Conservation (phyloP, 345 rosid species). For the Populus euphratica region DNA sequence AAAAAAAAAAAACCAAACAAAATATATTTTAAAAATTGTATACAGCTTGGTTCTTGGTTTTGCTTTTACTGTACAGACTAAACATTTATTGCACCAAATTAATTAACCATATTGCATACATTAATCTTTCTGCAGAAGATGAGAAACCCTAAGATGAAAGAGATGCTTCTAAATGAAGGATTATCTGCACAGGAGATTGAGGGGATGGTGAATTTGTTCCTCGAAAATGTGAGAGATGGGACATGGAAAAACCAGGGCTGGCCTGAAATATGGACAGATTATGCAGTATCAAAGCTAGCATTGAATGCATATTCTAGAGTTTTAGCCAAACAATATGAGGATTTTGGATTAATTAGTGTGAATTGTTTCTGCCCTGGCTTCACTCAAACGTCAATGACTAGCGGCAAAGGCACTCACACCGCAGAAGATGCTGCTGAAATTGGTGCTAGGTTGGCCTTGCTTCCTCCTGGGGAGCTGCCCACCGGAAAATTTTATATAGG, state of each 20-base stretch:
- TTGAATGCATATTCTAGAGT: constrained; percentile 68
- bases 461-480: constrained; percentile 43
- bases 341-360: constrained; percentile 37
- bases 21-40: too few species aligned
- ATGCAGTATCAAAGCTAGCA: constrained; percentile 82
- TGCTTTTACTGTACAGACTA: too few species aligned
- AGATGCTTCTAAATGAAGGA: constrained; percentile 39
- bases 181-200: constrained; percentile 49
- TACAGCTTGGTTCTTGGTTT: too few species aligned
- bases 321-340: constrained; percentile 40
- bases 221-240: constrained; percentile 48
- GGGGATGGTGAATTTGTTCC: constrained; percentile 39
- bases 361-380: constrained; percentile 86
- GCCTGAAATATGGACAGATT: constrained; percentile 81
- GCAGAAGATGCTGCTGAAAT: constrained; percentile 52
- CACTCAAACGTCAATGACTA: constrained; percentile 77
- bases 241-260: constrained; percentile 70
- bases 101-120: not conserved
- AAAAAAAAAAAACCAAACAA: too few species aligned
- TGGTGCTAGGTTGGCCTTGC: constrained; percentile 44
- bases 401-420: constrained; percentile 64
- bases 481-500: constrained; percentile 56
- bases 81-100: not conserved
- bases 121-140: constrained; percentile 49
- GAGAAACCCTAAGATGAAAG: constrained; percentile 44